Evolutionary conservation across 1,284 basidiomycete species (phyloP), one percentile per base, ranked within the genome.

Genomic region (Ceratobasidium sp.): DNA sequence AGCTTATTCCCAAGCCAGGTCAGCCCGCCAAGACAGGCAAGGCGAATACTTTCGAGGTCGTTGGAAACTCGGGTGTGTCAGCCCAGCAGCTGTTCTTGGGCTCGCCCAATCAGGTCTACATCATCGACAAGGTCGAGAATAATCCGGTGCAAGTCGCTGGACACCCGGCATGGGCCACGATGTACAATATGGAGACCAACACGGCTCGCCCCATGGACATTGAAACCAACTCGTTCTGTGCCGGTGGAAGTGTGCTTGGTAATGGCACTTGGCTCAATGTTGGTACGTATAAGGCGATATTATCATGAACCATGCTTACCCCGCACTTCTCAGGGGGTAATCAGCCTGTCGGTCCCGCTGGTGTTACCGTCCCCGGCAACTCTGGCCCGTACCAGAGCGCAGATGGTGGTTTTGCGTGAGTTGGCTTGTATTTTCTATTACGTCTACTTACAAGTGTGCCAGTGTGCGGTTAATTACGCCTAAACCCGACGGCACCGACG

Each of bases 201-300:
- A 71, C 71, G 7, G 77, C 74, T 52, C 78, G 79, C 5, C 62
- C 80, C 8, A 82, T 83, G 81, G 80, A 81, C 73, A 77, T 84
- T 31, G 62, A 77, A 27, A 79, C 79, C 54, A 82, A 82, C 73
- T 62, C 72, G 54, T 72, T 72, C 58, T 73, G 71, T 31, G 72
- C 72, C 5, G 71, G 69, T 22, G 71, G 72, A 12, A 69, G 52
- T 32, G 64, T 70, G 20, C 67, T 73, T 17, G 72, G 71, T 38
- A 69, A 73, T 40, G 72, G 72, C 13, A 70, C 70, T 5, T 72
- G 71, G 71, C 60, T 73, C 47, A 73, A 72, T 42, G 57, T 72
- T 40, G 72, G 72, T 65, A 17, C 5, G 62, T 54, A 34, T 25
- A 22, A 65, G 20, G 35, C 22, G 32, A 52, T 7, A 17, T 49